Evolutionary conservation across 2,329 filamentous ascomycete species (phyloP).

Genomic region (Fulvia fulva): DNA sequence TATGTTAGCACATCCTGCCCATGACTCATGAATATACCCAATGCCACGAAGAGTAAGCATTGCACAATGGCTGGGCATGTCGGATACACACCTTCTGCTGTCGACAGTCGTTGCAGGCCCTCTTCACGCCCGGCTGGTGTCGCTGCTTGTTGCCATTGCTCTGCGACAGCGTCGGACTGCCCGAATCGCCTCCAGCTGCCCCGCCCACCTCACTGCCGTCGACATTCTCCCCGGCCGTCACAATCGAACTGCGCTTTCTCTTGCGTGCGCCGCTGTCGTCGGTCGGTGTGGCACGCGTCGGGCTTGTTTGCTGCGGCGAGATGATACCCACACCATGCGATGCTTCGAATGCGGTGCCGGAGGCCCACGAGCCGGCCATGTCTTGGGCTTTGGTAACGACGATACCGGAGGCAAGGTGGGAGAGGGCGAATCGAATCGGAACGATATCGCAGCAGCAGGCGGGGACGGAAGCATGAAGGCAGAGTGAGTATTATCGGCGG

Average conservation of each 20-base stretch:
- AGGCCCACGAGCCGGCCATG: slow-evolving; percentile 20
- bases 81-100: slow-evolving; percentile 69
- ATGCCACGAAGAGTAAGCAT: neutral
- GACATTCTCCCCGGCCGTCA: neutral
- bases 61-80: neutral
- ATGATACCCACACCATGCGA: slow-evolving; percentile 1
- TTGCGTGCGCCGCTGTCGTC: slow-evolving; percentile 8
- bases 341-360: slow-evolving; percentile 19
- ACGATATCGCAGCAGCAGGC: slow-evolving; percentile 1
- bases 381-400: neutral
- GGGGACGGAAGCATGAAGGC: neutral
- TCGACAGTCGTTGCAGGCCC: slow-evolving; percentile 79
- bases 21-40: neutral
- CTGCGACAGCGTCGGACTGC: slow-evolving; percentile 14
- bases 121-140: slow-evolving; percentile 56
- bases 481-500: neutral
- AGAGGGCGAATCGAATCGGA: neutral
- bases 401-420: slow-evolving; percentile 2
- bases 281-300: slow-evolving; percentile 7
- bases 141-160: slow-evolving; percentile 22
- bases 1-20: slow-evolving; percentile 12
- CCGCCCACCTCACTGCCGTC: slow-evolving; percentile 7
- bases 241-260: slow-evolving; percentile 14
- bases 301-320: slow-evolving; percentile 13
- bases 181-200: slow-evolving; percentile 13